These are phyloP conservation scores for Teratosphaeriaceae sp. DNA, from an alignment of 2,329 filamentous ascomycete species.

Conservation along the genomic window DNA sequence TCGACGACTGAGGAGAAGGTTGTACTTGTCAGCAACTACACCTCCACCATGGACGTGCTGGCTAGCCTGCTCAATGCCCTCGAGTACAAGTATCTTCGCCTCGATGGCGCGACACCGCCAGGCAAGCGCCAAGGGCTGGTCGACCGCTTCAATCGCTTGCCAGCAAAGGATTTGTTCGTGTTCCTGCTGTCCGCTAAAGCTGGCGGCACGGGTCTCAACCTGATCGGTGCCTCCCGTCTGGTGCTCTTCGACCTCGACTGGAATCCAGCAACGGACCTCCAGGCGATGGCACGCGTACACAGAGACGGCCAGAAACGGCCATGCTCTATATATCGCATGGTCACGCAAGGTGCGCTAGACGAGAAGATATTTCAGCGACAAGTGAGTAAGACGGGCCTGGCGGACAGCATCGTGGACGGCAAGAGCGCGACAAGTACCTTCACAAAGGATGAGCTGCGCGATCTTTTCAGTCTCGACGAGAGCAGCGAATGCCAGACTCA, in stretches of 20 bases:
- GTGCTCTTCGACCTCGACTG: constrained; percentile 69
- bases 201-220: constrained; percentile 62
- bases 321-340: constrained; percentile 62
- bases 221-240: constrained; percentile 63
- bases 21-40: constrained; percentile 97
- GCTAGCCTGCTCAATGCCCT: constrained; percentile 54
- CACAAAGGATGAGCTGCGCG: constrained; percentile 57
- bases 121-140: constrained; percentile 61
- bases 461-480: constrained; percentile 61
- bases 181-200: constrained; percentile 68
- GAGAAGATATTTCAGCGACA: constrained; percentile 72
- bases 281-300: constrained; percentile 70
- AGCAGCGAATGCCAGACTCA: constrained; percentile 59
- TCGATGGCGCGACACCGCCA: constrained; percentile 61
- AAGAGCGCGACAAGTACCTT: constrained; percentile 57
- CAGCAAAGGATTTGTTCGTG: constrained; percentile 53
- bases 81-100: constrained; percentile 56
- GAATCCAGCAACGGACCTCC: constrained; percentile 67
- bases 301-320: constrained; percentile 63
- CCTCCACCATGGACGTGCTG: constrained; percentile 83
- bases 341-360: constrained; percentile 62
- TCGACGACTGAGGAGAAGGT: constrained; percentile 99
- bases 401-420: constrained; percentile 64
- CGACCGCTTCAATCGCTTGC: constrained; percentile 60
- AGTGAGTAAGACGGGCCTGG: constrained; percentile 62